phyloP scores from a whole-genome alignment of 129 eudicot species.

The Arctium minus region DNA sequence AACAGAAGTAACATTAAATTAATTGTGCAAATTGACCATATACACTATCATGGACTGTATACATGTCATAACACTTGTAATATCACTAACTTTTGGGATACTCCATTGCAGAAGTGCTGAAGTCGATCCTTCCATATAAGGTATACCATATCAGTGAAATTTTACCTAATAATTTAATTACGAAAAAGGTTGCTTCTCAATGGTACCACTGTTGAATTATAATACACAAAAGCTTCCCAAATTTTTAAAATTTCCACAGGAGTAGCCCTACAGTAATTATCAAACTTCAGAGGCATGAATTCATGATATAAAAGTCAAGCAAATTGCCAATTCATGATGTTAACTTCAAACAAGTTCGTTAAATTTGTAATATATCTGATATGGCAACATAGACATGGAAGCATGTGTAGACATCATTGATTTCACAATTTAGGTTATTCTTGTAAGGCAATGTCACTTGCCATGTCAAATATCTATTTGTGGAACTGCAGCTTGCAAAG shows the following conservation, averaged over 20 bases:
- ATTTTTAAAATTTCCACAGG: background rate
- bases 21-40: background rate
- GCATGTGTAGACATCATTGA: background rate
- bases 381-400: background rate
- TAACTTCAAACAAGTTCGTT: background rate
- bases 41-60: background rate
- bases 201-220: background rate
- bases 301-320: background rate
- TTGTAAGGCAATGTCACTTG: background rate
- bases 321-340: background rate
- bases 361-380: background rate
- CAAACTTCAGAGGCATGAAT: background rate
- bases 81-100: background rate
- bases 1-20: background rate
- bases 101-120: background rate
- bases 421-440: background rate
- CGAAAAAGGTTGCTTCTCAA: background rate
- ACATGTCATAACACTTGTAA: background rate
- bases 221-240: background rate
- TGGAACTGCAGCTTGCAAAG: conserved; percentile 1
- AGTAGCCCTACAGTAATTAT: background rate
- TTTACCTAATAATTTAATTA: background rate
- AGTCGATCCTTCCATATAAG: background rate
- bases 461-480: background rate
- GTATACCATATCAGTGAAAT: background rate